phyloP scores from a whole-genome alignment of 495 filamentous ascomycete species.

The Bathelium albidoporum region DNA sequence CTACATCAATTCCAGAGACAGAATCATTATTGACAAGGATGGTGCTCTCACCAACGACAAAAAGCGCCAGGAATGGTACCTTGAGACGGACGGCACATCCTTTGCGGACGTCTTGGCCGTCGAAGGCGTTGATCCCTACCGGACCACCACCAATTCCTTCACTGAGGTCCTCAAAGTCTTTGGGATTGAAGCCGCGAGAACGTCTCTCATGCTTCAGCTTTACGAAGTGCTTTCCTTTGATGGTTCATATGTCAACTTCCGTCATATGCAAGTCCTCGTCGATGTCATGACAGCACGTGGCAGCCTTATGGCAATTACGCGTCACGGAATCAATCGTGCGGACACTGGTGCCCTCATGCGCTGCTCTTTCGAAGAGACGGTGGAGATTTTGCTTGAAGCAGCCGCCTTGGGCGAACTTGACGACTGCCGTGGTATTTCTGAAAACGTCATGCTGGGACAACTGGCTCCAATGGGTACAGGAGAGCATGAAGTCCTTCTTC shows the following conservation, averaged over 20 bases:
- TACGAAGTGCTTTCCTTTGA: conserved; percentile 88
- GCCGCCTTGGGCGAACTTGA: conserved; percentile 90
- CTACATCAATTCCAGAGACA: conserved; percentile 76
- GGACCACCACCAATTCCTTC: conserved; percentile 90
- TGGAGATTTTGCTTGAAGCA: conserved; percentile 93
- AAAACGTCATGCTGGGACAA: conserved; percentile 98
- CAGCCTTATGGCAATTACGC: conserved; percentile 86
- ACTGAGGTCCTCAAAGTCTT: conserved; percentile 87
- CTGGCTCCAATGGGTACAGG: conserved; percentile 93
- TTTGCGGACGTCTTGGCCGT: conserved; percentile 73
- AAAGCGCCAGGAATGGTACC: conserved; percentile 76
- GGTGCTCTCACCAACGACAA: conserved; percentile 61
- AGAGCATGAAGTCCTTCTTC: conserved; percentile 82
- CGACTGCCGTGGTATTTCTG: conserved; percentile 93
- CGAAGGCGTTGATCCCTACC: conserved; percentile 77
- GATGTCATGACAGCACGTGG: conserved; percentile 97
- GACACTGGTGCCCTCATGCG: conserved; percentile 98
- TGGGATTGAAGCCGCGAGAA: conserved; percentile 88
- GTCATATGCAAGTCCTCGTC: conserved; percentile 89
- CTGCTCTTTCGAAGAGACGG: conserved; percentile 98
- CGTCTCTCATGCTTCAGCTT: conserved; percentile 76
- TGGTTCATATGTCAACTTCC: conserved; percentile 98
- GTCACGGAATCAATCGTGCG: conserved; percentile 95
- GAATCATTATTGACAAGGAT: conserved; percentile 49
- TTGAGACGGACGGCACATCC: conserved; percentile 85